Evolutionary conservation across 441 rosid genomes (phyloP), one percentile per base, ranked within the genome.

Genomic region (Francoa sonchifolia): DNA sequence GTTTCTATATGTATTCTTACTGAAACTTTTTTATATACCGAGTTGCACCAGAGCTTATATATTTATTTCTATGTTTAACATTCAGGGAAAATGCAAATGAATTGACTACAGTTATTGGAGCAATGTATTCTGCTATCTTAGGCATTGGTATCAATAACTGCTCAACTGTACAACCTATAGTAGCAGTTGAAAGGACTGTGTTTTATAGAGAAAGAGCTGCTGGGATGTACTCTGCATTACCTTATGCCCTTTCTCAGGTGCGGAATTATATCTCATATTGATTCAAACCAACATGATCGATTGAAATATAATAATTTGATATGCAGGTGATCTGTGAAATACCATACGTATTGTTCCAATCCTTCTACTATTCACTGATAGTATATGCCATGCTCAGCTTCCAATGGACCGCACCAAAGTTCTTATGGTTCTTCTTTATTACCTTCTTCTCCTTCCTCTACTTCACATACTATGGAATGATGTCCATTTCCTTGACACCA

Each of bases 401-500:
- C 17, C 66, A 83, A 47, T 87, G 99, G 99, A 72, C 79, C 3
- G 67, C 42, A 0, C 74, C 58, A 17, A 92, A 92, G 47, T 87
- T 83, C 74, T 77, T 71, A 44, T 87, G 97, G 97, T 92, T 92
- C 64, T 92, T 46, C 73, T 79, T 78, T 22, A 45, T 83, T 46
- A 55, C 68, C 20, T 92, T 83, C 69, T 66, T 87, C 65, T 72
- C 99, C 33, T 92, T 87, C 69, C 89, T 92, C 25, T 83, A 81
- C 92, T 92, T 83, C 74, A 81, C 97, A 23, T 92, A 81, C 66
- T 92, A 92, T 0, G 97, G 96, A 37, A 92, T 92, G 99, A 87
- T 92, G 99, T 61, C 90, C 0, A 95, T 80, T 20, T 23, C 32
- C 23, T 44, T 92, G 26, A 77, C 95, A 0, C 99, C 97, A 4